These are phyloP conservation scores for Salix suchowensis DNA, from an alignment of 345 rosid genomes.

Conservation along the genomic window DNA sequence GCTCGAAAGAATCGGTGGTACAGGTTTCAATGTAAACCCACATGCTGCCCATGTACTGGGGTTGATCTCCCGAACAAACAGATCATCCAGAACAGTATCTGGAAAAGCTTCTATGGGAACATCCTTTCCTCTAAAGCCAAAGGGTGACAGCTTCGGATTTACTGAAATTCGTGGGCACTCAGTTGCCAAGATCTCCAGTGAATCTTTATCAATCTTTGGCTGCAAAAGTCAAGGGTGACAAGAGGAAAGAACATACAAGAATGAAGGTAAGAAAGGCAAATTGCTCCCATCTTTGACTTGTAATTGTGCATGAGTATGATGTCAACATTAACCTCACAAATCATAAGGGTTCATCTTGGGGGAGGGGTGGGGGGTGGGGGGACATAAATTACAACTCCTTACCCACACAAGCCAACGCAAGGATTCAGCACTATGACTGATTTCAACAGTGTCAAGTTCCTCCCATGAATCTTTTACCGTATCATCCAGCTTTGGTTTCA, in stretches of 20 bases:
- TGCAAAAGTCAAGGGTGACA: constrained; percentile 15
- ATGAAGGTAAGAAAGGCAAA: not conserved
- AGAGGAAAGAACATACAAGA: not conserved
- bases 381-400: constrained; percentile 15
- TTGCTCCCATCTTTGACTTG: not conserved
- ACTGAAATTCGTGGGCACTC: constrained; percentile 79
- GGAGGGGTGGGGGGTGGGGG: not conserved
- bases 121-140: constrained; percentile 43
- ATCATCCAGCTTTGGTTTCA: constrained; percentile 68
- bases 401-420: constrained; percentile 94
- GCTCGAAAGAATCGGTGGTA: constrained; percentile 20
- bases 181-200: constrained; percentile 43
- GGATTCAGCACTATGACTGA: constrained; percentile 70
- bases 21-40: constrained; percentile 29
- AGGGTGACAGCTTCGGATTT: constrained; percentile 71
- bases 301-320: not conserved
- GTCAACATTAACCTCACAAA: not conserved
- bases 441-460: constrained; percentile 68
- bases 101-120: constrained; percentile 63
- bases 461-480: constrained; percentile 87
- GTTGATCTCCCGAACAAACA: constrained; percentile 52
- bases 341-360: not conserved
- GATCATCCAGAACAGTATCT: constrained; percentile 52
- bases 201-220: constrained; percentile 69
- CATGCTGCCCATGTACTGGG: constrained; percentile 54